These are phyloP conservation scores for Alternaria novae-zelandiae DNA, from an alignment of 2,329 filamentous ascomycete species.

Conservation along the genomic window DNA sequence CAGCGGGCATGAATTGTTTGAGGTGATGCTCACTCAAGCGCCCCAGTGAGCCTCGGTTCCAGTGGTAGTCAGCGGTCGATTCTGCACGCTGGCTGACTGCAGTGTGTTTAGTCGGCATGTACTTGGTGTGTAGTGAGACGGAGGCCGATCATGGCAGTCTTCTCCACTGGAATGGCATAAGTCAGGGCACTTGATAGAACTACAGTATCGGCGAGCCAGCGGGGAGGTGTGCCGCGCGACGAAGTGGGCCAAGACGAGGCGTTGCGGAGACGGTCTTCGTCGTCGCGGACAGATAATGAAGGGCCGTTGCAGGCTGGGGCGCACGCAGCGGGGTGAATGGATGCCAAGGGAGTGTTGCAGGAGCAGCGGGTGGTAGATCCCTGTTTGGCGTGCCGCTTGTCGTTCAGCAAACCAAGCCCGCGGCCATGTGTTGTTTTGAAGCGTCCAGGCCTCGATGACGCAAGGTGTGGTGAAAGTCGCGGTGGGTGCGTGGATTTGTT, in stretches of 20 bases:
- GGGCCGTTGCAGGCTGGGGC: background rate
- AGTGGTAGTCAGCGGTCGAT: background rate
- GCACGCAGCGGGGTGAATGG: background rate
- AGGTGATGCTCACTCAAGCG: background rate
- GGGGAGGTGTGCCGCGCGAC: background rate
- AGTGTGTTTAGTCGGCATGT: background rate
- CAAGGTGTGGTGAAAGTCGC: constrained; percentile 11
- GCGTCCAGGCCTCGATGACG: constrained; percentile 16
- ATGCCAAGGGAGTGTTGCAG: background rate
- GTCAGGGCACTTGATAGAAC: background rate
- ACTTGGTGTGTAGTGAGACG: background rate
- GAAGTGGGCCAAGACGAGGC: background rate
- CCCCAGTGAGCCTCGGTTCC: background rate
- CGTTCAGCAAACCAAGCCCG: constrained; percentile 8
- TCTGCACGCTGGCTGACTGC: background rate
- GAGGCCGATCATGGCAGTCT: background rate
- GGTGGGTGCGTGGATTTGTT: constrained; percentile 12
- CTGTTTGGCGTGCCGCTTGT: constrained; percentile 12
- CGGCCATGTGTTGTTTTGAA: background rate
- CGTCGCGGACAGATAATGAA: constrained; percentile 11
- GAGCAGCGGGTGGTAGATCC: background rate
- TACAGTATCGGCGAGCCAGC: background rate
- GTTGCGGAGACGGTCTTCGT: background rate
- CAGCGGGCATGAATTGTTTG: constrained; percentile 3
- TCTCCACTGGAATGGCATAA: background rate